Conservation (phyloP, 1,139 yeast genomes). For the Yamadazyma atmosphaerica region DNA sequence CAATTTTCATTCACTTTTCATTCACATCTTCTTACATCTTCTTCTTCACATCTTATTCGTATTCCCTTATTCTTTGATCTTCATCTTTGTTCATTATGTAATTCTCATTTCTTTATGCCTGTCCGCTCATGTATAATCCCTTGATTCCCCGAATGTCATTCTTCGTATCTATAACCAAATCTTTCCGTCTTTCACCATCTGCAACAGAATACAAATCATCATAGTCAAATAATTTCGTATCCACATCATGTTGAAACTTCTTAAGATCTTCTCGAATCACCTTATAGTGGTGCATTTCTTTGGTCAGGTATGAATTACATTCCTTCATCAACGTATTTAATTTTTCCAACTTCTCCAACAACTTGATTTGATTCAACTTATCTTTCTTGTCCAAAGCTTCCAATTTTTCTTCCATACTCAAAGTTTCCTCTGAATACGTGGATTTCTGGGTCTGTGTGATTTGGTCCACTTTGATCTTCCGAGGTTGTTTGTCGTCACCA, state of each 20-base stretch:
- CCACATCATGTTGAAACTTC: slow-evolving; percentile 39
- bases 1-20: no score
- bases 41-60: no score
- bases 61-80: no score
- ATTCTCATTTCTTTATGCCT: slow-evolving; percentile 23
- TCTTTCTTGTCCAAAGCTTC: slow-evolving; percentile 23
- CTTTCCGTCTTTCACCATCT: slow-evolving; percentile 22
- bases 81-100: no score
- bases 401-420: slow-evolving; percentile 15
- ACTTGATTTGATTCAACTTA: slow-evolving; percentile 25
- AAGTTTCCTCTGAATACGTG: slow-evolving; percentile 12
- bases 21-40: no score
- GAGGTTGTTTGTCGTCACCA: neutral
- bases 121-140: slow-evolving; percentile 48
- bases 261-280: slow-evolving; percentile 30
- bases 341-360: slow-evolving; percentile 25
- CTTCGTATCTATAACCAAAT: slow-evolving; percentile 36
- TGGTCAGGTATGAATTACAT: slow-evolving; percentile 30
- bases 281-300: slow-evolving; percentile 38
- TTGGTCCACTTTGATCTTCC: slow-evolving; percentile 38
- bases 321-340: slow-evolving; percentile 24
- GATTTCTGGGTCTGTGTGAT: slow-evolving; percentile 39
- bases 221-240: slow-evolving; percentile 34
- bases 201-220: slow-evolving; percentile 26
- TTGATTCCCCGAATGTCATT: slow-evolving; percentile 45